Percentiles rank a stretch among this genome's conserved stretches.
These are phyloP conservation scores for Strobilomyces confusus DNA, from an alignment of 768 basidiomycete species.

Conservation along the genomic window DNA sequence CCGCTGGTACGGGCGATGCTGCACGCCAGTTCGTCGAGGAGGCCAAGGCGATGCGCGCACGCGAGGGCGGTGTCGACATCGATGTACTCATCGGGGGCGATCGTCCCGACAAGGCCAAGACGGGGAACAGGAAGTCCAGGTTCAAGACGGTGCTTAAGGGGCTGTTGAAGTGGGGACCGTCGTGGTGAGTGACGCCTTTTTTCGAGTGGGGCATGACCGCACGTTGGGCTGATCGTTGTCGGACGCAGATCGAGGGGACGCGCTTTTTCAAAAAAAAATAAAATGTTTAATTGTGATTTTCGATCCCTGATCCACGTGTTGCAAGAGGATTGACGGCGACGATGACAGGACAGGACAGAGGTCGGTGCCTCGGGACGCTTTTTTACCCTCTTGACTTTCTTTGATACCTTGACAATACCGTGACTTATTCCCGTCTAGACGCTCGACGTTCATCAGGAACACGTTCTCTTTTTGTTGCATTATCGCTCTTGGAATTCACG, in stretches of 20 bases:
- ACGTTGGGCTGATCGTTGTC: neutral
- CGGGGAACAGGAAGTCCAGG: conserved; percentile 1
- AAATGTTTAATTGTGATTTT: neutral
- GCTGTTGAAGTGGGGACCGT: conserved; percentile 11
- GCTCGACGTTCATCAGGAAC: neutral
- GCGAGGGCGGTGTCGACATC: neutral
- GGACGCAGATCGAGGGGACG: neutral
- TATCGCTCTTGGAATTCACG: neutral
- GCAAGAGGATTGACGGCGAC: neutral
- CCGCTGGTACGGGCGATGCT: conserved; percentile 10
- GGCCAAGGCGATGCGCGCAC: neutral
- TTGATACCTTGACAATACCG: conserved; percentile 5
- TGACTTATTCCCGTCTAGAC: neutral
- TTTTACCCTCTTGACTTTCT: neutral
- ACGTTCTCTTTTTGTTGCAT: neutral
- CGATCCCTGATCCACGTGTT: neutral
- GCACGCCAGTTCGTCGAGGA: conserved; percentile 17
- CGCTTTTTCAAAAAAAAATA: neutral
- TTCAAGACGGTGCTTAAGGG: conserved; percentile 18
- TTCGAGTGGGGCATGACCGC: neutral
- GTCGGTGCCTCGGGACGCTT: neutral
- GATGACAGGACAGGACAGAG: neutral
- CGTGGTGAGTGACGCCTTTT: conserved; percentile 3
- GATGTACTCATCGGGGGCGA: neutral
- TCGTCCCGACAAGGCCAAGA: neutral